Base-by-base conservation (phyloP, 106 monocot species). In the Iris macrosiphon region DNA sequence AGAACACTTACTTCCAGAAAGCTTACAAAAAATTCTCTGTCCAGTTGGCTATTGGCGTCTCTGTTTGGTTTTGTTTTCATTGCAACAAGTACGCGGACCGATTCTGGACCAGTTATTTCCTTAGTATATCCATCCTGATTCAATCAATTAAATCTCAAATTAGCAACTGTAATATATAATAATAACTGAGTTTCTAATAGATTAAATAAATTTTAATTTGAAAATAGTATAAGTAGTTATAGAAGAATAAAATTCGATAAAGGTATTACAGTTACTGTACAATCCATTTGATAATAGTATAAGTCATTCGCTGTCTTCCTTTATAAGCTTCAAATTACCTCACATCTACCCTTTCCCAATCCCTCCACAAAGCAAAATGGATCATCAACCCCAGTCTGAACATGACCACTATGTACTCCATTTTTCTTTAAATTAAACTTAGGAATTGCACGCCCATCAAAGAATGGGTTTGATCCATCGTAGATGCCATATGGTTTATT, bases 91-190 rank as follows among this genome's bases (percentile, higher is more conserved):
- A 86, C 67, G n/a, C 52, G 50, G 9, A 92, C 92, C 33, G 69
- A 73, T 55, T 82, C 86, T 11, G 75, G 52, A 41, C 79, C 82
- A 17, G 26, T 64, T 33, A 74, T 63, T 67, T 92, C 92, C 52
- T 77, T 83, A 4, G 92, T 92, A 73, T 82, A 89, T 59, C 94
- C 94, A 79, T 94, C 94, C 94, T 89, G 67, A 49, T n/a, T n/a
- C n/a, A n/a, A n/a, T n/a, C n/a, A n/a, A n/a, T n/a, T n/a, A n/a
- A n/a, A n/a, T n/a, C n/a, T n/a, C n/a, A n/a, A n/a, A n/a, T n/a
- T n/a, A n/a, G n/a, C n/a, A n/a, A n/a, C n/a, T n/a, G n/a, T n/a
- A n/a, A n/a, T n/a, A n/a, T n/a, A n/a, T n/a, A n/a, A n/a, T n/a
- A n/a, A n/a, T n/a, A n/a, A n/a, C n/a, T n/a, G n/a, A n/a, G n/a